Evolutionary conservation across 139 green algal species (phyloP).

Genomic region (Klebsormidium nitens): DNA sequence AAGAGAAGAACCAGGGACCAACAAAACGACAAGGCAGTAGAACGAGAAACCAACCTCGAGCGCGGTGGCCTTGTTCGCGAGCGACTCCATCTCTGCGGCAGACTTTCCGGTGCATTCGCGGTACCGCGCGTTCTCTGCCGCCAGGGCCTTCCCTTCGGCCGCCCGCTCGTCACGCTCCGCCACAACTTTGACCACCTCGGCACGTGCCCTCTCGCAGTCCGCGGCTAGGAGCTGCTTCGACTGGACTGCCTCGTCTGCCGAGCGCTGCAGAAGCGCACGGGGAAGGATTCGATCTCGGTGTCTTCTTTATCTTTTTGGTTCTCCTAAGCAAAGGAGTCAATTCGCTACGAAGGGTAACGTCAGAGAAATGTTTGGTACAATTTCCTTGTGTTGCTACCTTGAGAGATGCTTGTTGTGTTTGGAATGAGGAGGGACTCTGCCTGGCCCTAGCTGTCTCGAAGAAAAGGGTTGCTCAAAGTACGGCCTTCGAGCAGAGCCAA

Average conservation of each 20-base stretch:
- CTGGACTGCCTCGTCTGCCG: too few relatives aligned
- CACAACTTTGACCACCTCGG: not conserved
- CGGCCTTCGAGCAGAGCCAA: too few relatives aligned
- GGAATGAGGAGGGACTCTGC: too few relatives aligned
- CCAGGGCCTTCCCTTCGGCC: conserved; percentile 1
- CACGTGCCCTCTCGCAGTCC: not conserved
- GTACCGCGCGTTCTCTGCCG: conserved; percentile 19
- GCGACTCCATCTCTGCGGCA: conserved; percentile 13
- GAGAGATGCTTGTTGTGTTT: too few relatives aligned
- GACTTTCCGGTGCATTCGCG: conserved; percentile 22
- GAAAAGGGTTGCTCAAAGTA: too few relatives aligned
- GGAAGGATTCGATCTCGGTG: not conserved
- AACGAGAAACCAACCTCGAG: conserved; percentile 14
- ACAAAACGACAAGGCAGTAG: not conserved
- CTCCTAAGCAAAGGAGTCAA: too few relatives aligned
- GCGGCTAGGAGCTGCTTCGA: not conserved
- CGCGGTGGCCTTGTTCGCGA: conserved; percentile 1
- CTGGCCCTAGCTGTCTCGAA: too few relatives aligned
- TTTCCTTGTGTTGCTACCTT: too few relatives aligned
- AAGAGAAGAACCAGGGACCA: too few relatives aligned
- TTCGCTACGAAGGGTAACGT: too few relatives aligned
- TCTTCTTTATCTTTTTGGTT: not conserved
- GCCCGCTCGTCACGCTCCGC: not conserved
- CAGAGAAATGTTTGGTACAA: too few relatives aligned
- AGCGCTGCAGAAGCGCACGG: too few relatives aligned